A percentile compares a stretch with the other conserved stretches of the same genome.
phyloP scores from a whole-genome alignment of 2,329 filamentous ascomycete genomes.

The Epichloe elymi region DNA sequence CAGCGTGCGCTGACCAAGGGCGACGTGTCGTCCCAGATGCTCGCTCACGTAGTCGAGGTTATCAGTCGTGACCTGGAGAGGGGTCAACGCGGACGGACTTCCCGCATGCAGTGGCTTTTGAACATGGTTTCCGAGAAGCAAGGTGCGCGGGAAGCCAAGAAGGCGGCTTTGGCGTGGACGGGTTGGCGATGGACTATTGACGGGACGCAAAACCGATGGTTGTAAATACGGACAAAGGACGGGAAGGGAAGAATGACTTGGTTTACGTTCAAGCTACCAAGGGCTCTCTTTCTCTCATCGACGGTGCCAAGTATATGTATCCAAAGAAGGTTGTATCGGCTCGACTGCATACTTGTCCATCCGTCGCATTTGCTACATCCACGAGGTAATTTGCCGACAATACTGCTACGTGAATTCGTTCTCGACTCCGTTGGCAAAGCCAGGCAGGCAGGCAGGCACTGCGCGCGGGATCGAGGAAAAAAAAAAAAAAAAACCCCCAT shows the following conservation, averaged over 20 bases:
- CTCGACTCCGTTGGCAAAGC: no score
- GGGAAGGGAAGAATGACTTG: no score
- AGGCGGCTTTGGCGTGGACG: conserved; percentile 7
- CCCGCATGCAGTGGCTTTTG: conserved; percentile 19
- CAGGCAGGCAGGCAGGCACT: no score
- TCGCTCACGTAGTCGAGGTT: conserved; percentile 15
- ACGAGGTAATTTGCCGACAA: no score
- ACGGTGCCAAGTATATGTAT: no score
- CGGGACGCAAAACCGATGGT: not conserved
- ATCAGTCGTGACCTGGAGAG: conserved; percentile 21
- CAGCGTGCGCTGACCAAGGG: conserved; percentile 12
- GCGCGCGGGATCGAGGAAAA: no score
- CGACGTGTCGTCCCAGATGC: conserved; percentile 13
- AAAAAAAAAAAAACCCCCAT: no score
- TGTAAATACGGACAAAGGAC: not conserved
- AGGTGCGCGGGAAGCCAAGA: conserved; percentile 10
- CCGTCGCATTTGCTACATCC: not conserved
- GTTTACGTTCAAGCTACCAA: no score
- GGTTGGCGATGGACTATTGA: conserved; percentile 15
- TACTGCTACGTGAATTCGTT: no score
- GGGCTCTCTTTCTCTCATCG: no score
- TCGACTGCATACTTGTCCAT: not conserved
- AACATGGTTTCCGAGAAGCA: conserved; percentile 12
- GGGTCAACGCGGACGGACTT: conserved; percentile 19
- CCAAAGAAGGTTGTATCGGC: no score